Evolutionary conservation across 2,329 filamentous ascomycete species (phyloP).

Genomic region (Aspergillus proliferans): DNA sequence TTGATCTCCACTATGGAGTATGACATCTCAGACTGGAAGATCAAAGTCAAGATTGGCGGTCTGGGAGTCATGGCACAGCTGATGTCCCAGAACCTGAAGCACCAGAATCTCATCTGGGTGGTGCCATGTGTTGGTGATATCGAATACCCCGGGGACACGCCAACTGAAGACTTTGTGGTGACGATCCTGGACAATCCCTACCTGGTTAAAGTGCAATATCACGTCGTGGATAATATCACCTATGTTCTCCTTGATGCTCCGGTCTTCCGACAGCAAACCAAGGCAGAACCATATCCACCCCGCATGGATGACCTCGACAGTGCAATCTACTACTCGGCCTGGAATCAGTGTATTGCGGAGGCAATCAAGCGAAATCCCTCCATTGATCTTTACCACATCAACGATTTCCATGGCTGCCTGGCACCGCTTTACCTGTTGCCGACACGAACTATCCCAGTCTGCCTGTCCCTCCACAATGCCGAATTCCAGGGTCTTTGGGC

Average conservation of each 20-base stretch:
- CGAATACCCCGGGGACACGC: constrained; percentile 56
- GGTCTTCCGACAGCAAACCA: constrained; percentile 59
- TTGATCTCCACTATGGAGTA: constrained; percentile 68
- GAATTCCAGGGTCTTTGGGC: constrained; percentile 66
- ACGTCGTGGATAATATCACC: constrained; percentile 59
- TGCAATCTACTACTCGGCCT: constrained; percentile 63
- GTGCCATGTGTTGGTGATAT: constrained; percentile 58
- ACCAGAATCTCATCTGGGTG: constrained; percentile 62
- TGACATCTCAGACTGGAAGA: constrained; percentile 63
- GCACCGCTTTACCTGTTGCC: constrained; percentile 60
- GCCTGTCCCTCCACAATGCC: constrained; percentile 61
- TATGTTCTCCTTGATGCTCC: constrained; percentile 63
- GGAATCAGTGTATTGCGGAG: constrained; percentile 64
- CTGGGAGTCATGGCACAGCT: constrained; percentile 65
- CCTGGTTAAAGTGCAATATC: constrained; percentile 59
- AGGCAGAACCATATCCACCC: constrained; percentile 58
- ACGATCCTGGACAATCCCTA: constrained; percentile 56
- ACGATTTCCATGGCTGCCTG: constrained; percentile 59
- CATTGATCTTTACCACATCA: constrained; percentile 59
- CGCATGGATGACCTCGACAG: constrained; percentile 65
- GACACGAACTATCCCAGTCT: constrained; percentile 54
- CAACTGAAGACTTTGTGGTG: constrained; percentile 56
- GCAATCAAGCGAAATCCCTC: constrained; percentile 54
- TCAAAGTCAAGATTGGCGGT: constrained; percentile 67
- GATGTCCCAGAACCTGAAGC: constrained; percentile 60